Percentiles rank a stretch among this genome's conserved stretches.
phyloP scores from a whole-genome alignment of 225 moss, liverwort and hornwort genomes.

The Sphagnum tenellum region DNA sequence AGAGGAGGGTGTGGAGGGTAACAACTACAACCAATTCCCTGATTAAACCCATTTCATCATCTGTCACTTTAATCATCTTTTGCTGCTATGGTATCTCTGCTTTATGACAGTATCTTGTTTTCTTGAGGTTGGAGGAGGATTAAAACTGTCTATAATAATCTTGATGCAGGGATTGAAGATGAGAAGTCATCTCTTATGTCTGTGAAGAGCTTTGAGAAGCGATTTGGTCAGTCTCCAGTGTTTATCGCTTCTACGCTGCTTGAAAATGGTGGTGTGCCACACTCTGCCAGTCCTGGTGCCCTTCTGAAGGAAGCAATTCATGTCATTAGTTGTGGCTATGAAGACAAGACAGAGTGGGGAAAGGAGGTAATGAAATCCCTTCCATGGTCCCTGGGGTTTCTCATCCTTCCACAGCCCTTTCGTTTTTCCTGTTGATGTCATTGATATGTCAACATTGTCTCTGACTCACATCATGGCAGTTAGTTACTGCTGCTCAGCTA shows the following conservation, averaged over 20 bases:
- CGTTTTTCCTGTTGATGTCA: too few relatives aligned
- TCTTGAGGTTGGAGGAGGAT: background rate
- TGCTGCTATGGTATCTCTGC: too few relatives aligned
- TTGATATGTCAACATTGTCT: too few relatives aligned
- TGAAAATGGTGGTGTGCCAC: slow-evolving; percentile 76
- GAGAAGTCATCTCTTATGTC: slow-evolving; percentile 72
- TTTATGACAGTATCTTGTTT: background rate
- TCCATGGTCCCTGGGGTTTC: too few relatives aligned
- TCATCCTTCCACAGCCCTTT: too few relatives aligned
- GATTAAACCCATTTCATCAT: background rate
- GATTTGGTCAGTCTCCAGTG: slow-evolving; percentile 92
- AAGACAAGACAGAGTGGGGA: slow-evolving; percentile 96
- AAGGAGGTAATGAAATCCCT: slow-evolving; percentile 48
- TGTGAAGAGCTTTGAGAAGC: slow-evolving; percentile 83
- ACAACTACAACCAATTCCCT: background rate
- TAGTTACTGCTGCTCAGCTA: too few relatives aligned
- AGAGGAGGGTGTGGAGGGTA: slow-evolving; percentile 67
- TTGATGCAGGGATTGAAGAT: slow-evolving; percentile 38
- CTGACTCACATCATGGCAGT: too few relatives aligned
- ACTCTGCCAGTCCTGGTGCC: slow-evolving; percentile 80
- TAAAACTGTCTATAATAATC: too few relatives aligned
- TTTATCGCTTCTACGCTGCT: slow-evolving; percentile 74
- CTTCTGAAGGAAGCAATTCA: slow-evolving; percentile 92
- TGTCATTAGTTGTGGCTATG: slow-evolving; percentile 94
- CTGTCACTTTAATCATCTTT: too few relatives aligned